Conservation (phyloP, 1,284 basidiomycete genomes). For the Pulchroboletus neoregius region DNA sequence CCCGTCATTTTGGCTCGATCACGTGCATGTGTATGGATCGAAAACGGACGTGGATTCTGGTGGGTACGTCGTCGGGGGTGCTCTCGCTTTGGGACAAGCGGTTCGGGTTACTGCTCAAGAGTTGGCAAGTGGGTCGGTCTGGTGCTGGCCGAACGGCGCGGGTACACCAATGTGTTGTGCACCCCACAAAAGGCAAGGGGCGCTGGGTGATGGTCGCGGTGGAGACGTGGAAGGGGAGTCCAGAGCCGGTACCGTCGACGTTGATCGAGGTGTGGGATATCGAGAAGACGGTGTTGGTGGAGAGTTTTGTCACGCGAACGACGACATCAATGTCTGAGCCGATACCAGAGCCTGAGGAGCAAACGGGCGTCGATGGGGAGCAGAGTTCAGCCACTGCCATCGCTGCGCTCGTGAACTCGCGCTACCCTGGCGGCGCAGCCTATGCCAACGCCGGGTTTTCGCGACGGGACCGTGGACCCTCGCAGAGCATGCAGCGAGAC, state of each 20-base stretch:
- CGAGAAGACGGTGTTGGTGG: constrained; percentile 62
- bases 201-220: constrained; percentile 86
- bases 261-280: constrained; percentile 81
- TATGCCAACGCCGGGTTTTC: constrained; percentile 25
- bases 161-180: constrained; percentile 71
- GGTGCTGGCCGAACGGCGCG: constrained; percentile 51
- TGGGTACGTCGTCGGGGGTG: constrained; percentile 81
- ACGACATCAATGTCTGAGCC: constrained; percentile 39
- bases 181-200: constrained; percentile 83
- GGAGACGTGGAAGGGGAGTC: constrained; percentile 46
- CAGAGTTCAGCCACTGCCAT: constrained; percentile 66
- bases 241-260: constrained; percentile 42
- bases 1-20: constrained; percentile 83
- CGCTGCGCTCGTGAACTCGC: constrained; percentile 46
- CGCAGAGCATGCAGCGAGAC: constrained; percentile 32
- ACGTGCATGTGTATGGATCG: constrained; percentile 81
- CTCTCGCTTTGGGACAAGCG: constrained; percentile 92
- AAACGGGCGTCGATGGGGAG: constrained; percentile 52
- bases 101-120: constrained; percentile 85
- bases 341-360: constrained; percentile 48
- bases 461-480: constrained; percentile 25
- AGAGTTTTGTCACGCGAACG: constrained; percentile 60
- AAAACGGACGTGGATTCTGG: constrained; percentile 81
- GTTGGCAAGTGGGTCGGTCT: constrained; percentile 72
- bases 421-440: constrained; percentile 36